A percentile compares a stretch with the other conserved stretches of the same genome.
Conservation (phyloP, 2,329 filamentous ascomycete species). For the Aspergillus awamori region DNA sequence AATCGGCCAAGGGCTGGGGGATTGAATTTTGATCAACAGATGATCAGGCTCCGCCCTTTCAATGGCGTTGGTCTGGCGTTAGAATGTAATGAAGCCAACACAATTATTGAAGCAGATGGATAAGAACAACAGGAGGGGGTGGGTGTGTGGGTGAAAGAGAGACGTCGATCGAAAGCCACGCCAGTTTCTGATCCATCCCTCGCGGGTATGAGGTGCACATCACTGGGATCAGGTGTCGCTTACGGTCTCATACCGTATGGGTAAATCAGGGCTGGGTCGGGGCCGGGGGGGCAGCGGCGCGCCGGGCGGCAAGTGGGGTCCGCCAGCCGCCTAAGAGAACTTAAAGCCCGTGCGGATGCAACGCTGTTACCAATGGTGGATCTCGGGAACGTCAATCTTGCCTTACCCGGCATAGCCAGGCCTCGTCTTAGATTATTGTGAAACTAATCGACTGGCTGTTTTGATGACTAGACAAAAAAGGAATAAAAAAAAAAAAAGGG, state of each 20-base stretch:
- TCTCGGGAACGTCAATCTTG: background rate
- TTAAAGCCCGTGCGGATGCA: slow-evolving; percentile 1
- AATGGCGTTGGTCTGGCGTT: background rate
- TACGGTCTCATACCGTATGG: background rate
- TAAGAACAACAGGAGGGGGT: background rate
- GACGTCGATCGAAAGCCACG: background rate
- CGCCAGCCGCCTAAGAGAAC: background rate
- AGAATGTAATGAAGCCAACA: background rate
- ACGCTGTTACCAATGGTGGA: background rate
- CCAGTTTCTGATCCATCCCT: background rate
- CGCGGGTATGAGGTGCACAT: background rate
- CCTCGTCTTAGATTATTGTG: background rate
- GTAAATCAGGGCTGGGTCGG: background rate
- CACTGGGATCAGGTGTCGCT: too few species aligned
- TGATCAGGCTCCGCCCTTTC: background rate
- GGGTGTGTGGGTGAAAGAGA: background rate
- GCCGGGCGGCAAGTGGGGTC: background rate
- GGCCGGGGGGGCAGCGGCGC: background rate
- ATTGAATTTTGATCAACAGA: background rate
- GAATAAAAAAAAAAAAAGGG: background rate
- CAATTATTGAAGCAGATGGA: background rate
- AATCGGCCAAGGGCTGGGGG: background rate
- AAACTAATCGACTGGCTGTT: background rate
- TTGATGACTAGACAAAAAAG: background rate
- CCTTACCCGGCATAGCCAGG: background rate